A percentile compares a stretch with the other conserved stretches of the same genome.
These are phyloP conservation scores for Colletotrichum tabaci DNA, from an alignment of 2,329 filamentous ascomycete genomes.

Conservation along the genomic window DNA sequence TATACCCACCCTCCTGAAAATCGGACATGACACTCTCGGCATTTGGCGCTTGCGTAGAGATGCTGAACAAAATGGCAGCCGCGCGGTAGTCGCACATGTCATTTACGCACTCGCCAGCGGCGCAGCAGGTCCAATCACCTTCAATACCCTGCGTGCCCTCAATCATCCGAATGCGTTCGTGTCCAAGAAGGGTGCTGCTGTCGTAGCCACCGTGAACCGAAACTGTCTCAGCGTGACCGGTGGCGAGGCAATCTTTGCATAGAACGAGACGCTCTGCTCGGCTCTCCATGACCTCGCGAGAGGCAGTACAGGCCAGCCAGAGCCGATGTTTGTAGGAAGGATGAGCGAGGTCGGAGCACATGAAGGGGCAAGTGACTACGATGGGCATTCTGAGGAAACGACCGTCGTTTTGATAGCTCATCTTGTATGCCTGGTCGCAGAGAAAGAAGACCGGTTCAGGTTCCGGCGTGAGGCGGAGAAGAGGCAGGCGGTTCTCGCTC, in stretches of 20 bases:
- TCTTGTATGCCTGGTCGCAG: not conserved
- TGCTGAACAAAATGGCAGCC: conserved; percentile 1
- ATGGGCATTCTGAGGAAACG: conserved; percentile 1
- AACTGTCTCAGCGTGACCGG: not conserved
- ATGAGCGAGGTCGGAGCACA: not conserved
- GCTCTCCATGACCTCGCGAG: not conserved
- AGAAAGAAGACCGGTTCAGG: conserved; percentile 7
- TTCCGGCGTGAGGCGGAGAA: conserved; percentile 10
- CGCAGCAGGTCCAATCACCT: conserved; percentile 29
- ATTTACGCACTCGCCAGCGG: not conserved
- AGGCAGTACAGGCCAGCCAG: not conserved
- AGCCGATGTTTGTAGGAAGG: not conserved
- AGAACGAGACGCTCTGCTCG: not conserved
- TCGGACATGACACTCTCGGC: not conserved
- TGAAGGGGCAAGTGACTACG: not conserved
- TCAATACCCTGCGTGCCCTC: not conserved
- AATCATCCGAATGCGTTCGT: not conserved
- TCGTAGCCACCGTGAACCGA: not conserved
- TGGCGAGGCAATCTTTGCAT: not conserved
- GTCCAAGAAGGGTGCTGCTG: too few species aligned
- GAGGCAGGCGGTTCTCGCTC: not conserved
- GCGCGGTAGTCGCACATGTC: conserved; percentile 18
- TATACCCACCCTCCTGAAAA: too few species aligned
- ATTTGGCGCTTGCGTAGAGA: not conserved
- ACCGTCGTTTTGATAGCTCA: not conserved